phyloP scores from a whole-genome alignment of 768 basidiomycete genomes.

The Scleroderma citrinum region DNA sequence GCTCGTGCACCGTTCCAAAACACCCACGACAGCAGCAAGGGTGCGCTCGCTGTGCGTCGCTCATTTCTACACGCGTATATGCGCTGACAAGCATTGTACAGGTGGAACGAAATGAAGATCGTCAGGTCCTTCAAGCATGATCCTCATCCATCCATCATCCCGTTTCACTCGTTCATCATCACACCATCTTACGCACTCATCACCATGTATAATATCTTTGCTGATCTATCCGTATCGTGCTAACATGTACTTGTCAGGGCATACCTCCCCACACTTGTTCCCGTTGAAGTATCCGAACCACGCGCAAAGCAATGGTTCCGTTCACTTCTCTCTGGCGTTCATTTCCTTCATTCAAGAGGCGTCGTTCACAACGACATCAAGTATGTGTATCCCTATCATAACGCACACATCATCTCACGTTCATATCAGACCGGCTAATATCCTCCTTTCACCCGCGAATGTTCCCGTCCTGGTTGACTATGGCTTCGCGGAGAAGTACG shows the following conservation, averaged over 20 bases:
- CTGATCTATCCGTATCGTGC: slow-evolving; percentile 3
- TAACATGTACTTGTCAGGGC: slow-evolving; percentile 48
- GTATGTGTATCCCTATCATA: slow-evolving; percentile 38
- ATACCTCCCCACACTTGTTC: slow-evolving; percentile 78
- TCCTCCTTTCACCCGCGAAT: slow-evolving; percentile 72
- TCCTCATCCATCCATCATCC: slow-evolving; percentile 87
- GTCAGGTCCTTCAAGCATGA: slow-evolving; percentile 78
- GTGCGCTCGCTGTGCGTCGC: slow-evolving; percentile 74
- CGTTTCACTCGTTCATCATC: slow-evolving; percentile 91
- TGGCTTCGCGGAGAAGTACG: slow-evolving; percentile 90
- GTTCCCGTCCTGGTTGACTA: slow-evolving; percentile 92
- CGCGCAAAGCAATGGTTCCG: slow-evolving; percentile 80
- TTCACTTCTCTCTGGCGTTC: slow-evolving; percentile 73
- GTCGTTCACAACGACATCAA: slow-evolving; percentile 95
- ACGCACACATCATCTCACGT: not conserved
- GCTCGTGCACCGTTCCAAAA: slow-evolving; percentile 80
- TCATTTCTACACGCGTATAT: not conserved
- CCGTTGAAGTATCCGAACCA: slow-evolving; percentile 79
- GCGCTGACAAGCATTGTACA: slow-evolving; percentile 21
- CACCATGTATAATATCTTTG: slow-evolving; percentile 63
- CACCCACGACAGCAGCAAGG: slow-evolving; percentile 81
- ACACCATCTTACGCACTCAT: slow-evolving; percentile 87
- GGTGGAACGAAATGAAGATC: slow-evolving; percentile 99
- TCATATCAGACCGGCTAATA: slow-evolving; percentile 75
- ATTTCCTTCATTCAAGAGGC: slow-evolving; percentile 77